Conservation (phyloP, 2,329 filamentous ascomycete genomes). For the Alternaria sp. region DNA sequence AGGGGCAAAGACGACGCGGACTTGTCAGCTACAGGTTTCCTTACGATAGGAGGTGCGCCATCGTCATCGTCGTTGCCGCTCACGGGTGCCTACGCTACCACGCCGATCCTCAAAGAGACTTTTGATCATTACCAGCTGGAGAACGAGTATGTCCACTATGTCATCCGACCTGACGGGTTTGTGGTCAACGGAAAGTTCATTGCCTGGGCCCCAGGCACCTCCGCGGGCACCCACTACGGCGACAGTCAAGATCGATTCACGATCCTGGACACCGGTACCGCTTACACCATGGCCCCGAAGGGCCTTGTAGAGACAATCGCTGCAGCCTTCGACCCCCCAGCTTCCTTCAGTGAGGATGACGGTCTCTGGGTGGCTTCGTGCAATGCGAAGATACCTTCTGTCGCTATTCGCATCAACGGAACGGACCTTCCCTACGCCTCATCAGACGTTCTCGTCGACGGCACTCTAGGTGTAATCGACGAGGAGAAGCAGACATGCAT, state of each 20-base stretch:
- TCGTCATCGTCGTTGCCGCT: not conserved
- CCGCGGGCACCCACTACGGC: not conserved
- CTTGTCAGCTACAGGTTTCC: not conserved
- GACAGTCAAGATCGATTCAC: not conserved
- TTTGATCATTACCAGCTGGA: not conserved
- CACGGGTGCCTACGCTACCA: not conserved
- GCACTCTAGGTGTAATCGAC: not conserved
- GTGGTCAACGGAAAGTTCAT: not conserved
- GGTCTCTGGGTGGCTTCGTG: not conserved
- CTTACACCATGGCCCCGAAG: not conserved
- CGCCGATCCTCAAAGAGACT: not conserved
- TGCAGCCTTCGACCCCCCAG: not conserved
- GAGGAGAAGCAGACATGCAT: not conserved
- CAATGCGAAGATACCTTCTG: not conserved
- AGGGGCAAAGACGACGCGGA: not conserved
- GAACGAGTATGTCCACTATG: not conserved
- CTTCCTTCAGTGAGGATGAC: not conserved
- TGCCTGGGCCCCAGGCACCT: not conserved
- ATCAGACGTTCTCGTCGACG: not conserved
- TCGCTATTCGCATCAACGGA: not conserved
- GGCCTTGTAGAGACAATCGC: not conserved
- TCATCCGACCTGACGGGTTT: not conserved
- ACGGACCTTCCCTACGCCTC: not conserved
- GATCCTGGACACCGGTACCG: not conserved
- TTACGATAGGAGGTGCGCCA: not conserved